phyloP scores from a whole-genome alignment of 495 filamentous ascomycete species.

The Elasticomyces elasticus region DNA sequence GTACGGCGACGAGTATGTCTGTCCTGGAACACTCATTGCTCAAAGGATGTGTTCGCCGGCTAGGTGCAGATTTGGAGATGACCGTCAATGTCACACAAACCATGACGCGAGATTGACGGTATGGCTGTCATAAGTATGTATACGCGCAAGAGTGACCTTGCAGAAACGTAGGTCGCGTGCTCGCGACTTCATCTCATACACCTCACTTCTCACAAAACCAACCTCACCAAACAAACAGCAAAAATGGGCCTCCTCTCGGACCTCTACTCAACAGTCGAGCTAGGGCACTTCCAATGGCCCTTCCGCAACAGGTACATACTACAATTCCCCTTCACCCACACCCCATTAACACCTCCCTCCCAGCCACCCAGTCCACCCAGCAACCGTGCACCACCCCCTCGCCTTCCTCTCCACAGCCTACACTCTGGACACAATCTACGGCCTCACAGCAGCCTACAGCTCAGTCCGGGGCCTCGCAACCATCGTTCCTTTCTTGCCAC shows the following conservation, averaged over 20 bases:
- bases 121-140: neutral
- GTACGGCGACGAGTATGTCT: too few species aligned
- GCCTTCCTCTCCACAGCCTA: slow-evolving; percentile 22
- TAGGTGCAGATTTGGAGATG: too few species aligned
- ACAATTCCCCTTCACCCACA: neutral
- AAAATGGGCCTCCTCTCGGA: neutral
- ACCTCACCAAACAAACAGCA: neutral
- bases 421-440: slow-evolving; percentile 21
- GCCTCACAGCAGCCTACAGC: slow-evolving; percentile 5
- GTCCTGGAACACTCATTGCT: too few species aligned
- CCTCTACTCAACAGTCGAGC: neutral
- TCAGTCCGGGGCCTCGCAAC: neutral
- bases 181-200: neutral
- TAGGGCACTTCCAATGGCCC: neutral
- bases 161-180: neutral
- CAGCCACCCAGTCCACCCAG: slow-evolving; percentile 25
- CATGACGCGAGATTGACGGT: neutral
- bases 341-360: neutral
- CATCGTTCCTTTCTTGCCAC: neutral
- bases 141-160: neutral
- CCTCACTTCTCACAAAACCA: neutral
- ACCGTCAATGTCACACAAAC: too few species aligned
- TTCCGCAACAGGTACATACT: neutral
- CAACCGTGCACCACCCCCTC: slow-evolving; percentile 26
- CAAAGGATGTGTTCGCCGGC: too few species aligned